Percentiles rank a stretch among this genome's conserved stretches.
These are phyloP conservation scores for Hondaea fermentalgiana DNA, from an alignment of 108 stramenopile species.

Conservation along the genomic window DNA sequence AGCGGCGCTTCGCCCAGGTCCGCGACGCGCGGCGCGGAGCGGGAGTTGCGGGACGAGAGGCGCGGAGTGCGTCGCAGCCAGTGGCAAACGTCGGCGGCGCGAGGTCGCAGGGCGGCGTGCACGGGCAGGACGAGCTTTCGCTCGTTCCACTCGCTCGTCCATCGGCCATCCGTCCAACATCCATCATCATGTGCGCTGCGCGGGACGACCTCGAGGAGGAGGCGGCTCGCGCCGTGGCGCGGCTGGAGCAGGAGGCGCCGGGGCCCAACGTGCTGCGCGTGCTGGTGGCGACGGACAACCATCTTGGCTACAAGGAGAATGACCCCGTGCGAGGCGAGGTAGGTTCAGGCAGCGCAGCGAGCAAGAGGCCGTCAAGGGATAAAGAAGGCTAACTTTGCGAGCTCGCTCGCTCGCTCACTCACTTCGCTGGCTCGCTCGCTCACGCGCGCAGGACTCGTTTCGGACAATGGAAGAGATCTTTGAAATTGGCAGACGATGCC, in stretches of 20 bases:
- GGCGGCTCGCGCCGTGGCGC: neutral
- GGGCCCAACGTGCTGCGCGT: slow-evolving; percentile 66
- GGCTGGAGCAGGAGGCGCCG: neutral
- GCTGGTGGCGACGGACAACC: slow-evolving; percentile 87
- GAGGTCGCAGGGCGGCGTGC: too few relatives aligned
- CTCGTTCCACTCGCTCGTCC: too few relatives aligned
- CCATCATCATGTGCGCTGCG: too few relatives aligned
- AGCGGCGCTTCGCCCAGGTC: too few relatives aligned
- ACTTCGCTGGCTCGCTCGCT: neutral
- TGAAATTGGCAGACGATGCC: neutral
- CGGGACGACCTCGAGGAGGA: neutral
- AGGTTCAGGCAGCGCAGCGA: slow-evolving; percentile 76
- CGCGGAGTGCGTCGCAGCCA: too few relatives aligned
- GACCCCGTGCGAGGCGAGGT: slow-evolving; percentile 75
- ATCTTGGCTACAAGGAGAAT: slow-evolving; percentile 77
- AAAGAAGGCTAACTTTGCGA: neutral
- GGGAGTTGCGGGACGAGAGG: too few relatives aligned
- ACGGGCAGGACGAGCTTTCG: too few relatives aligned
- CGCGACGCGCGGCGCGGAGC: too few relatives aligned
- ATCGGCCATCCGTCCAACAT: too few relatives aligned
- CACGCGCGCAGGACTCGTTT: neutral
- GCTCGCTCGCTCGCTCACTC: neutral
- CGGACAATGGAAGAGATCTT: slow-evolving; percentile 22
- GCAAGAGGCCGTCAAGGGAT: neutral
- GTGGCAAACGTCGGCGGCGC: too few relatives aligned